Conservation (phyloP, 2,329 filamentous ascomycete genomes). For the Ilyonectria destructans region DNA sequence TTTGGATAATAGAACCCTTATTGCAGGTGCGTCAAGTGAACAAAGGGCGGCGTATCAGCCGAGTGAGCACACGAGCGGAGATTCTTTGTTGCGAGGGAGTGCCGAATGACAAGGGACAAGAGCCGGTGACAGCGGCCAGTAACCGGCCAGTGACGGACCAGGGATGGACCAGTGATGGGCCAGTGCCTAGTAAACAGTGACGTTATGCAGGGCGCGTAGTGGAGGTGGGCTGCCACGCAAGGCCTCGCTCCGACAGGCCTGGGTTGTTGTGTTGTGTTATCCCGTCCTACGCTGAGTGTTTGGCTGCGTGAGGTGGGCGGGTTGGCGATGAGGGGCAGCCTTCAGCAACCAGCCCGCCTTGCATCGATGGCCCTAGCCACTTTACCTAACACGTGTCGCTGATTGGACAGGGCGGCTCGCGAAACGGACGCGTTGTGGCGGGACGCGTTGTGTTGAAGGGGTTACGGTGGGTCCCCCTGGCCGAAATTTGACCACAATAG, state of each 20-base stretch:
- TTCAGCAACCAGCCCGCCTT: slow-evolving; percentile 7
- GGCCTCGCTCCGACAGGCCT: neutral
- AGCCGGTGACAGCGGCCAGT: neutral
- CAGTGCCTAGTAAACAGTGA: slow-evolving; percentile 1
- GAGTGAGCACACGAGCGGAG: slow-evolving; percentile 27
- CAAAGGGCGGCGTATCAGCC: slow-evolving; percentile 26
- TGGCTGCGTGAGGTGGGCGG: slow-evolving; percentile 21
- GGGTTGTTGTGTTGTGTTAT: slow-evolving; percentile 27
- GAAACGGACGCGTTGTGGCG: slow-evolving; percentile 51
- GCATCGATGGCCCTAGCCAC: neutral
- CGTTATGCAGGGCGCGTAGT: slow-evolving; percentile 8
- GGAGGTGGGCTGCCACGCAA: slow-evolving; percentile 15
- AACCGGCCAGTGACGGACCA: neutral
- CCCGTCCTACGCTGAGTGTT: slow-evolving; percentile 33
- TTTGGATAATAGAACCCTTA: slow-evolving; percentile 13
- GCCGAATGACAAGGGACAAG: slow-evolving; percentile 20
- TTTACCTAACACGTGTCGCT: slow-evolving; percentile 19
- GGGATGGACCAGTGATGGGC: neutral
- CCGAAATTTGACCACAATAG: slow-evolving; percentile 37
- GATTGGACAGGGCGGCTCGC: slow-evolving; percentile 49
- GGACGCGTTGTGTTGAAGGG: slow-evolving; percentile 42
- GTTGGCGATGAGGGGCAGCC: slow-evolving; percentile 25
- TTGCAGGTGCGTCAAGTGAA: slow-evolving; percentile 17
- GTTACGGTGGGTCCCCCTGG: slow-evolving; percentile 39
- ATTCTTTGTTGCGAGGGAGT: slow-evolving; percentile 23